These are phyloP conservation scores for Xylaria hypoxylon DNA, from an alignment of 2,329 filamentous ascomycete genomes.

Conservation along the genomic window DNA sequence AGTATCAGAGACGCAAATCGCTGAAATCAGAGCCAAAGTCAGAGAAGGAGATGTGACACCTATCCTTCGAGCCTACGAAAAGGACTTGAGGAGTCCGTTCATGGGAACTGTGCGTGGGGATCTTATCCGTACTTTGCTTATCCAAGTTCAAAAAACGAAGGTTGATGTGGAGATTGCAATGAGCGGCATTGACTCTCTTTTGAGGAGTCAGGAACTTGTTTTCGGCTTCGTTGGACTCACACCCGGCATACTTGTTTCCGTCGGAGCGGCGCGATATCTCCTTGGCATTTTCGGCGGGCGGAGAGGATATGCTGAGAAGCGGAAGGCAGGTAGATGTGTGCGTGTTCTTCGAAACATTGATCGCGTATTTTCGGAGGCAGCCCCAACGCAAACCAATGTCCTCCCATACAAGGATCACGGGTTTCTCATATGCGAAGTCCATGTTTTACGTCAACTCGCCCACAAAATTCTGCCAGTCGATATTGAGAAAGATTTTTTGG, in stretches of 20 bases:
- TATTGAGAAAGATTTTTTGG: constrained; percentile 84
- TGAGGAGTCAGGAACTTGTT: constrained; percentile 96
- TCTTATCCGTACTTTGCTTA: constrained; percentile 87
- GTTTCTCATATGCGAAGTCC: constrained; percentile 87
- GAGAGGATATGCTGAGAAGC: constrained; percentile 72
- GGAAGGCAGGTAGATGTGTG: constrained; percentile 76
- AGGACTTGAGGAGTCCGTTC: constrained; percentile 85
- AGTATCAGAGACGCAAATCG: constrained; percentile 76
- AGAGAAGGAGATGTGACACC: constrained; percentile 93
- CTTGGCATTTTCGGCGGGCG: constrained; percentile 76
- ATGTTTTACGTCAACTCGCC: constrained; percentile 79
- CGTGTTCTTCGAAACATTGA: constrained; percentile 89
- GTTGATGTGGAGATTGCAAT: constrained; percentile 97
- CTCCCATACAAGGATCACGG: constrained; percentile 94
- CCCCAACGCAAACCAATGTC: constrained; percentile 77
- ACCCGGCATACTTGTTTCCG: constrained; percentile 88
- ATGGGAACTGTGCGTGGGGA: constrained; percentile 86
- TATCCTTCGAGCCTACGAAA: constrained; percentile 90
- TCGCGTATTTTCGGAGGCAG: constrained; percentile 77
- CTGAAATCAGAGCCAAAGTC: constrained; percentile 81
- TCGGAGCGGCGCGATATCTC: constrained; percentile 79
- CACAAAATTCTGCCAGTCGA: constrained; percentile 76
- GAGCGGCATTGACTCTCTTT: constrained; percentile 90
- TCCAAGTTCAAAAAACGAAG: constrained; percentile 99
- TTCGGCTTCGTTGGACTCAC: constrained; percentile 98